Conservation (phyloP, 2,329 filamentous ascomycete genomes). For the Ophiosphaerella herpotricha region DNA sequence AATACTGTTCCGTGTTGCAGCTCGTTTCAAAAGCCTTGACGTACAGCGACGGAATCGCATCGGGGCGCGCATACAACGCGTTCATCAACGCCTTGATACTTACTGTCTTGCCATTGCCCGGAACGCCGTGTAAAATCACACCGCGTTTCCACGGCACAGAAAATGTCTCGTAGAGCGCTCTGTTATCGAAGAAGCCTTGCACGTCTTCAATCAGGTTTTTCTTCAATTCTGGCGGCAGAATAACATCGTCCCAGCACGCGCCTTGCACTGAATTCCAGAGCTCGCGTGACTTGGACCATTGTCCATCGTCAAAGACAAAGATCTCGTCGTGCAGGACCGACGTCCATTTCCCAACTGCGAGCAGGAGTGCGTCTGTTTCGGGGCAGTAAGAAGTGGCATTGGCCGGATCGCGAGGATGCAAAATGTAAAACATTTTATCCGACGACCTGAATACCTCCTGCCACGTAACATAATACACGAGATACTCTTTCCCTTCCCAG, state of each 20-base stretch:
- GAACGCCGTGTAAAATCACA: slow-evolving; percentile 58
- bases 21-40: slow-evolving; percentile 57
- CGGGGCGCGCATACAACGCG: slow-evolving; percentile 56
- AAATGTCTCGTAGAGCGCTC: slow-evolving; percentile 48
- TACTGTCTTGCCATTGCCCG: slow-evolving; percentile 70
- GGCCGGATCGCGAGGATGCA: slow-evolving; percentile 13
- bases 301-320: slow-evolving; percentile 65
- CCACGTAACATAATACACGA: slow-evolving; percentile 36
- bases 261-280: slow-evolving; percentile 56
- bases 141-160: slow-evolving; percentile 56
- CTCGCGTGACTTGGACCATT: slow-evolving; percentile 64
- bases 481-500: slow-evolving; percentile 33
- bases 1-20: slow-evolving; percentile 59
- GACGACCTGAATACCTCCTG: slow-evolving; percentile 31
- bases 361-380: slow-evolving; percentile 55
- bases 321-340: slow-evolving; percentile 65
- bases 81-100: slow-evolving; percentile 71
- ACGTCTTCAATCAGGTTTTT: slow-evolving; percentile 65
- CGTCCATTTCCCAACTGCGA: slow-evolving; percentile 60
- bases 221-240: slow-evolving; percentile 67
- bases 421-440: slow-evolving; percentile 25
- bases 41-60: slow-evolving; percentile 56
- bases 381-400: slow-evolving; percentile 22
- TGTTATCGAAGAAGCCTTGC: slow-evolving; percentile 56
- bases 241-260: slow-evolving; percentile 66